Evolutionary conservation across 257 asterid species (phyloP).

Genomic region (Hygrophila difformis): DNA sequence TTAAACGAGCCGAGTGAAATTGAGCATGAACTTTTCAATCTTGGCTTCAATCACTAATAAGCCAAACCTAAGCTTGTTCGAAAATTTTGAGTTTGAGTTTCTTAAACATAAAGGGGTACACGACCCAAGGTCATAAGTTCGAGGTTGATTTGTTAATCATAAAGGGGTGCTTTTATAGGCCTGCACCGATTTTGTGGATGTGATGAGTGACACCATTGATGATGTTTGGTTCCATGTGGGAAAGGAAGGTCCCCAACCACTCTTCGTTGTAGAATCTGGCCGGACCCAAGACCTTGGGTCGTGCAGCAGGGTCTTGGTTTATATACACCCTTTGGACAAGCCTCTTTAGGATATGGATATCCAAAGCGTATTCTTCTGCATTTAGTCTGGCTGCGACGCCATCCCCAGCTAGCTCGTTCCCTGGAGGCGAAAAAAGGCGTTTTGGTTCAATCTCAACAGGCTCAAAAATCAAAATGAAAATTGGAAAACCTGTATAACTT

Average conservation of each 20-base stretch:
- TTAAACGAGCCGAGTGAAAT: too few species aligned
- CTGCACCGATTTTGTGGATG: constrained; percentile 78
- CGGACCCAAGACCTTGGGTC: constrained; percentile 66
- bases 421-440: constrained; percentile 23
- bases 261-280: constrained; percentile 59
- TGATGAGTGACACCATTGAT: constrained; percentile 76
- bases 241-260: constrained; percentile 54
- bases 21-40: too few species aligned
- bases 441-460: too few species aligned
- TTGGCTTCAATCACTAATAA: too few species aligned
- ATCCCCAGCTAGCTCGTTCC: constrained; percentile 63
- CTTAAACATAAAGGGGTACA: too few species aligned
- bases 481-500: too few species aligned
- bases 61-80: too few species aligned
- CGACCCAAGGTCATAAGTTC: too few species aligned
- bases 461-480: too few species aligned
- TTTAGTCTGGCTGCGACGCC: constrained; percentile 50
- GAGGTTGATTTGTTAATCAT: too few species aligned
- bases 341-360: constrained; percentile 33
- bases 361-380: constrained; percentile 66
- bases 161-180: constrained; percentile 17
- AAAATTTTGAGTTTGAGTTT: too few species aligned
- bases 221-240: constrained; percentile 38
- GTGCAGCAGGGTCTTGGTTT: constrained; percentile 25
- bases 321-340: constrained; percentile 39